A percentile compares a stretch with the other conserved stretches of the same genome.
Conservation (phyloP, 257 asterid species). For the Osmanthus fragrans region DNA sequence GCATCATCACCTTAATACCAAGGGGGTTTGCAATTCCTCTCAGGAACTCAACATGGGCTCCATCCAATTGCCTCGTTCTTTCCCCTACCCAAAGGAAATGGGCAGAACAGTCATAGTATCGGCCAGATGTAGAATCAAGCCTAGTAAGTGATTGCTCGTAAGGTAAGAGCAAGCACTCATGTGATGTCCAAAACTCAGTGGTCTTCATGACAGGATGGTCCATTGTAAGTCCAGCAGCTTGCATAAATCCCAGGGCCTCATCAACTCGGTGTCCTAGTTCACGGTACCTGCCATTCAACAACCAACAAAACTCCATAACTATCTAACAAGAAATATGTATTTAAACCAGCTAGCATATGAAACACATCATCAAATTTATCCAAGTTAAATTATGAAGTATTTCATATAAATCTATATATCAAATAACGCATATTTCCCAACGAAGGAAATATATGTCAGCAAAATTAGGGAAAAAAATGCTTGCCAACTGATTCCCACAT, state of each 20-base stretch:
- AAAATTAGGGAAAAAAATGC: too few relatives aligned
- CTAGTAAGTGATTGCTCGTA: constrained; percentile 3
- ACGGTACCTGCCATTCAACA: constrained; percentile 2
- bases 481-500: background rate
- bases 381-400: background rate
- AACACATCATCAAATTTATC: background rate
- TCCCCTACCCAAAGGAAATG: constrained; percentile 2
- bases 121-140: constrained; percentile 2
- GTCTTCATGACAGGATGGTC: constrained; percentile 2
- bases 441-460: background rate
- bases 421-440: background rate
- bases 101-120: constrained; percentile 7
- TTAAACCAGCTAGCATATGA: background rate
- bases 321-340: background rate
- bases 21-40: constrained; percentile 5
- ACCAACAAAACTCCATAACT: background rate
- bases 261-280: background rate
- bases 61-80: constrained; percentile 5
- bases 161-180: constrained; percentile 6
- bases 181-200: background rate
- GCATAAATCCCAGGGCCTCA: constrained; percentile 9
- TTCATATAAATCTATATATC: background rate
- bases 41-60: constrained; percentile 1
- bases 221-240: constrained; percentile 10
- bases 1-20: background rate